phyloP scores from a whole-genome alignment of 176 grass and related monocot genomes.

The Avena atlantica region DNA sequence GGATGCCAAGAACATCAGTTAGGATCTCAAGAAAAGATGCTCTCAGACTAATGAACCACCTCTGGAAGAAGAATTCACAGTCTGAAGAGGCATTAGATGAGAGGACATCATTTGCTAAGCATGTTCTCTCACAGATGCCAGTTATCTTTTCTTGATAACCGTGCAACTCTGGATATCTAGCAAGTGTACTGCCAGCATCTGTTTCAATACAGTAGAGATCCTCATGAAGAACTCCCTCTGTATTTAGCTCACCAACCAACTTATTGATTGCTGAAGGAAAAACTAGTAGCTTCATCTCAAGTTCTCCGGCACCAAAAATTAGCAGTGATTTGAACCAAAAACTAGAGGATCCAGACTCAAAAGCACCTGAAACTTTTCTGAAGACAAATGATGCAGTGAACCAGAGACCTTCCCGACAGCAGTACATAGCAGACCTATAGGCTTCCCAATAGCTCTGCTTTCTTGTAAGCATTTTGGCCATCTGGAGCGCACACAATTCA shows the following conservation, averaged over 20 bases:
- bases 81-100: slow-evolving; percentile 42
- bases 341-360: slow-evolving; percentile 47
- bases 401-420: slow-evolving; percentile 73
- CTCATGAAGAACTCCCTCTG: slow-evolving; percentile 50
- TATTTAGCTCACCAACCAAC: slow-evolving; percentile 70
- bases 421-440: slow-evolving; percentile 76
- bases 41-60: slow-evolving; percentile 92
- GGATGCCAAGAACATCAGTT: slow-evolving; percentile 57
- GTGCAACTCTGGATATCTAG: slow-evolving; percentile 48
- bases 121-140: slow-evolving; percentile 61
- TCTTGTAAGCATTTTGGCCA: slow-evolving; percentile 60
- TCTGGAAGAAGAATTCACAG: slow-evolving; percentile 66
- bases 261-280: slow-evolving; percentile 69
- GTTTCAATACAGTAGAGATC: slow-evolving; percentile 50
- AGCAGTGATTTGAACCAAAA: slow-evolving; percentile 89
- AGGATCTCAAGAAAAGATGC: slow-evolving; percentile 65
- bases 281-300: slow-evolving; percentile 76
- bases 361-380: slow-evolving; percentile 74
- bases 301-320: slow-evolving; percentile 68
- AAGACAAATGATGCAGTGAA: slow-evolving; percentile 79
- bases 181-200: slow-evolving; percentile 35
- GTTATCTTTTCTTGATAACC: slow-evolving; percentile 55
- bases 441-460: slow-evolving; percentile 77
- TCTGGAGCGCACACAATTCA: slow-evolving; percentile 58
- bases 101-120: slow-evolving; percentile 63